Conservation (phyloP, 2,329 filamentous ascomycete species). For the Davidsoniella eucalypti region DNA sequence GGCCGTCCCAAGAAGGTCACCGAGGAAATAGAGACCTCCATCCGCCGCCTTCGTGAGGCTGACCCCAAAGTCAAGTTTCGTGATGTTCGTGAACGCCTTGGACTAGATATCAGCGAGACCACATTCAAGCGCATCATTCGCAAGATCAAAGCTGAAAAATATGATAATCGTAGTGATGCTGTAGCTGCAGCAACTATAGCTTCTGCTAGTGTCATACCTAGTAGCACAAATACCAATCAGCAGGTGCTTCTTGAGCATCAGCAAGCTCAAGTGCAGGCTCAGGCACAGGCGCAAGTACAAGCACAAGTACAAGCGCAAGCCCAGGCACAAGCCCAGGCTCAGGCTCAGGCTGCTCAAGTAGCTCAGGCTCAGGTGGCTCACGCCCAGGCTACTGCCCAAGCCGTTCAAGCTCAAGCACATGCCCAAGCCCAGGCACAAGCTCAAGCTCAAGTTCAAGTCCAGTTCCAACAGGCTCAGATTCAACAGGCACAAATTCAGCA, state of each 20-base stretch:
- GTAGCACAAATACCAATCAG: conserved; percentile 1
- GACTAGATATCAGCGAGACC: conserved; percentile 12
- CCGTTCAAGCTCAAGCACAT: not conserved
- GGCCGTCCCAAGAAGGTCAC: conserved; percentile 13
- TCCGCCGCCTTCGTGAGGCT: conserved; percentile 5
- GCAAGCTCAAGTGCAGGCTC: conserved; percentile 7
- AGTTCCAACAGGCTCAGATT: conserved; percentile 17
- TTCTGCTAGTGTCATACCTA: conserved; percentile 1
- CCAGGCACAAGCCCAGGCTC: conserved; percentile 4
- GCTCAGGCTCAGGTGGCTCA: not conserved
- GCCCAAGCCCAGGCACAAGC: not conserved
- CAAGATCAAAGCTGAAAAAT: conserved; percentile 7
- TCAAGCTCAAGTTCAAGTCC: not conserved
- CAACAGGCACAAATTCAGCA: conserved; percentile 22
- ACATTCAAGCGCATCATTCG: conserved; percentile 12
- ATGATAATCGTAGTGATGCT: not conserved
- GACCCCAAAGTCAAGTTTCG: conserved; percentile 12
- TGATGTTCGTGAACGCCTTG: conserved; percentile 10
- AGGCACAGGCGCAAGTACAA: conserved; percentile 1
- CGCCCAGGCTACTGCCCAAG: conserved; percentile 5
- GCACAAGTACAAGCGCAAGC: conserved; percentile 1
- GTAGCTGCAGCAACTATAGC: not conserved
- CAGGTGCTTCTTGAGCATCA: conserved; percentile 5
- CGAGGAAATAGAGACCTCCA: conserved; percentile 6
- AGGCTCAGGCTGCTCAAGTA: conserved; percentile 1